Base-by-base conservation (phyloP, 2,329 filamentous ascomycete species). In the Thelonectria discophora region DNA sequence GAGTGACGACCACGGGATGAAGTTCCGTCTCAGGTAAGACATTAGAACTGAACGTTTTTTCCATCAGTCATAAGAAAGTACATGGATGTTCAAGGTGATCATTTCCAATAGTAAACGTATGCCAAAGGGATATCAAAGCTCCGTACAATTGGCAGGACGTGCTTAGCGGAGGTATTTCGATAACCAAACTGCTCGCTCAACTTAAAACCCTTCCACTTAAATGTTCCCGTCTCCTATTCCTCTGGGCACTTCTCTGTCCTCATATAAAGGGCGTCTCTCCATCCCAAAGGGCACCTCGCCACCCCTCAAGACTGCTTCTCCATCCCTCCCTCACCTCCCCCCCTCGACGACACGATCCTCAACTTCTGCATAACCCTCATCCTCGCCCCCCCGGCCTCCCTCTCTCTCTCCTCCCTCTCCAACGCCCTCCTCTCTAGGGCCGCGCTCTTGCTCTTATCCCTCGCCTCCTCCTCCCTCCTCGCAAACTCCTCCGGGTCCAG, bases 371-470 rank as follows among this genome's bases (percentile, higher is more conserved):
- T 69, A 15, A 82, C 62, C 65, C 68, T 75, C 32, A 64, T 64
- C 8, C 64, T 65, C 5, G 66, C 65, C 2, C 72, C 66, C 53
- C 70, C 71, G 7, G 71, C 69, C 17, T 75, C 74, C 60, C 76
- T 92, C 52, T 70, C 68, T 43, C 73, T 68, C 55, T 71, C 71
- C 67, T 80, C 75, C 69, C 75, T 71, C 67, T 79, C 76, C 50
- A 81, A 65, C 32, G 81, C 75, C 60, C 78, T 72, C 58, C 80
- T 85, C 72, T 86, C 84, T 66, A 77, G 81, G 58, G 80, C 78
- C 40, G 85, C 83, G 67, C 88, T 84, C 75, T 90, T 81, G 67
- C 82, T 88, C 72, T 85, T 83, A 53, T 90, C 88, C 64, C 79
- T 82, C 65, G 84, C 79, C 32, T 83, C 86, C 70, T 89, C 87